Conservation (phyloP, 257 asterid genomes). For the Solanum commersonii region DNA sequence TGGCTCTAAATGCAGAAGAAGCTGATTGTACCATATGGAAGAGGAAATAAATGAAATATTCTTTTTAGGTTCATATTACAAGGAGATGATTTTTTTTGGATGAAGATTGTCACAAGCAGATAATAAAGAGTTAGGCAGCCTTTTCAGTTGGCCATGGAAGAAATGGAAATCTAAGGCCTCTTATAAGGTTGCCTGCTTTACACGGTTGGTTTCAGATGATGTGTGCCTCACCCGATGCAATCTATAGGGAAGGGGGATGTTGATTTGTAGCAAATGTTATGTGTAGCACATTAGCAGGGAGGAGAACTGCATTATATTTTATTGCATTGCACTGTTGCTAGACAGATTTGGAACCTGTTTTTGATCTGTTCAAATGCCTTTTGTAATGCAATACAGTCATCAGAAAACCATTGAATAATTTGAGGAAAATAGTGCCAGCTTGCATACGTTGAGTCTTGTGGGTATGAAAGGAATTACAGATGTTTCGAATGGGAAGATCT, state of each 20-base stretch:
- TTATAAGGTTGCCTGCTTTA: not conserved
- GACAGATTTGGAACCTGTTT: not conserved
- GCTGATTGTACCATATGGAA: not conserved
- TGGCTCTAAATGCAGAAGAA: not conserved
- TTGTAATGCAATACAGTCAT: not conserved
- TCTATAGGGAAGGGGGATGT: not conserved
- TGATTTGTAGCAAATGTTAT: not conserved
- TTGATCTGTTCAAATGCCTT: not conserved
- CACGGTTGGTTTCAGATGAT: not conserved
- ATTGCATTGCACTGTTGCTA: not conserved
- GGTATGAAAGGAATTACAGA: not conserved
- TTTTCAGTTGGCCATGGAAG: not conserved
- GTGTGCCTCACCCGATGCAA: not conserved
- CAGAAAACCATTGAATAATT: not conserved
- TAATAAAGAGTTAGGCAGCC: not conserved
- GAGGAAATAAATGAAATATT: not conserved
- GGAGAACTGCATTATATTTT: not conserved
- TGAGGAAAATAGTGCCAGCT: not conserved
- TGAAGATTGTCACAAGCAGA: not conserved
- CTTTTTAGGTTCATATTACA: not conserved
- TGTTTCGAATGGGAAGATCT: not conserved
- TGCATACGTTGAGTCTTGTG: not conserved
- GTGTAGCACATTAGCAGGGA: not conserved
- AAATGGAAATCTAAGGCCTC: not conserved
- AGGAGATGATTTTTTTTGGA: not conserved